A percentile compares a stretch with the other conserved stretches of the same genome.
Evolutionary conservation across 2,329 filamentous ascomycete species (phyloP).

Genomic region (Xylariales sp.): DNA sequence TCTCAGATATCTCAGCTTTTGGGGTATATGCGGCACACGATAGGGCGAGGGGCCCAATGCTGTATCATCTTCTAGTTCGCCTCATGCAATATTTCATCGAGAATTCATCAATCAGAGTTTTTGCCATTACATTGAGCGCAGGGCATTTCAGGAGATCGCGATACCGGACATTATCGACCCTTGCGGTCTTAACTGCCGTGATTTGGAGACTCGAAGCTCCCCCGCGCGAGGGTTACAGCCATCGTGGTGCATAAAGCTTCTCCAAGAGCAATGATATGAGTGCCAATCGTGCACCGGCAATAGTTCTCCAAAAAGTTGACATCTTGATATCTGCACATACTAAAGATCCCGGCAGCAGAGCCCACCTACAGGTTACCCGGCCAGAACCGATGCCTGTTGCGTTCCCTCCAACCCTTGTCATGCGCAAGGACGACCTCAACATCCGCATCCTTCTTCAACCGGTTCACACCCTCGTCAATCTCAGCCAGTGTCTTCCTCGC

Average conservation of each 20-base stretch:
- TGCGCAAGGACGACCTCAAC: constrained; percentile 64
- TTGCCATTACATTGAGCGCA: not conserved
- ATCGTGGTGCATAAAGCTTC: constrained; percentile 1
- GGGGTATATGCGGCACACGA: not conserved
- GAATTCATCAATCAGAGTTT: not conserved
- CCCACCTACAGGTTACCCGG: constrained; percentile 44
- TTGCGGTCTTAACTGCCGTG: constrained; percentile 28
- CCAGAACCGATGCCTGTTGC: constrained; percentile 51
- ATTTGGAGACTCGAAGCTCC: constrained; percentile 26
- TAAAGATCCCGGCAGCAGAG: not conserved
- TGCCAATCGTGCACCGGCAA: constrained; percentile 1
- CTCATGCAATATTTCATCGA: not conserved
- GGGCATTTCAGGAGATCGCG: no score
- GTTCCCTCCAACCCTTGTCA: constrained; percentile 60
- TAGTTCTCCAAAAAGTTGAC: not conserved
- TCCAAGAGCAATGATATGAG: not conserved
- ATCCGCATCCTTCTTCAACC: constrained; percentile 43
- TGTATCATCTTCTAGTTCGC: not conserved
- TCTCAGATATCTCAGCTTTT: not conserved
- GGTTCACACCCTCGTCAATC: constrained; percentile 54
- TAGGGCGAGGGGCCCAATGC: not conserved
- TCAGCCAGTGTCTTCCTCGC: constrained; percentile 57
- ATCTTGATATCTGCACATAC: not conserved
- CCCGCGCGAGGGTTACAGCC: constrained; percentile 12
- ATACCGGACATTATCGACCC: not conserved